These are phyloP conservation scores for Stephania japonica DNA, from an alignment of 164 flowering plant genomes.

Conservation along the genomic window DNA sequence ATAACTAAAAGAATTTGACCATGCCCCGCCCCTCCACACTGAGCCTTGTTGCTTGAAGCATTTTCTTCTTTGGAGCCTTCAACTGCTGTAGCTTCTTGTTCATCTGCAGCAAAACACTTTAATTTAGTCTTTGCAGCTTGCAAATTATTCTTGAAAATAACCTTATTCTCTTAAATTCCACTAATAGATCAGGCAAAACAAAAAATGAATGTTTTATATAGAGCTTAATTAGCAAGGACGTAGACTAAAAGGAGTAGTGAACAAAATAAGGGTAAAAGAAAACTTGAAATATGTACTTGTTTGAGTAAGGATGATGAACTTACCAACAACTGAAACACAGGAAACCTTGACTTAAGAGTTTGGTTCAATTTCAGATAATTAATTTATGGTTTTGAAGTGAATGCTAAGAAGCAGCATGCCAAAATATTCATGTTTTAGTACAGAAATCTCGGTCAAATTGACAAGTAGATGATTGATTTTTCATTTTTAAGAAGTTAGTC, in stretches of 20 bases:
- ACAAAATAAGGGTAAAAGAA: too few relatives aligned
- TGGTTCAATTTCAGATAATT: too few relatives aligned
- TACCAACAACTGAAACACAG: too few relatives aligned
- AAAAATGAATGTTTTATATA: not conserved
- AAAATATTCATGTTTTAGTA: not conserved
- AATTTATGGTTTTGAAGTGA: not conserved
- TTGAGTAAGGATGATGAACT: too few relatives aligned
- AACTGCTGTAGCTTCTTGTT: constrained; percentile 82
- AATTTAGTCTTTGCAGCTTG: not conserved
- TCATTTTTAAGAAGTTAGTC: not conserved
- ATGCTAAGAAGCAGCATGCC: not conserved
- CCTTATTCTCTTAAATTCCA: not conserved
- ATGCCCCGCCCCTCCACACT: constrained; percentile 96
- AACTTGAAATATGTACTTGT: too few relatives aligned
- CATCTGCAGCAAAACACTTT: constrained; percentile 43
- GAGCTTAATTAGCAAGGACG: not conserved
- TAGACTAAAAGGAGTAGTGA: not conserved
- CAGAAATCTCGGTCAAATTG: not conserved
- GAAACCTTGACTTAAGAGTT: too few relatives aligned
- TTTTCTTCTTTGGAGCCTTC: constrained; percentile 86
- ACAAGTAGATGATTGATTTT: not conserved
- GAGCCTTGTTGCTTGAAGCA: constrained; percentile 80
- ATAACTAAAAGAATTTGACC: constrained; percentile 64
- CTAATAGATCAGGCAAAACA: not conserved
- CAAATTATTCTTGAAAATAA: not conserved